Evolutionary conservation across 768 basidiomycete genomes (phyloP).

Genomic region (Suillus variegatus): DNA sequence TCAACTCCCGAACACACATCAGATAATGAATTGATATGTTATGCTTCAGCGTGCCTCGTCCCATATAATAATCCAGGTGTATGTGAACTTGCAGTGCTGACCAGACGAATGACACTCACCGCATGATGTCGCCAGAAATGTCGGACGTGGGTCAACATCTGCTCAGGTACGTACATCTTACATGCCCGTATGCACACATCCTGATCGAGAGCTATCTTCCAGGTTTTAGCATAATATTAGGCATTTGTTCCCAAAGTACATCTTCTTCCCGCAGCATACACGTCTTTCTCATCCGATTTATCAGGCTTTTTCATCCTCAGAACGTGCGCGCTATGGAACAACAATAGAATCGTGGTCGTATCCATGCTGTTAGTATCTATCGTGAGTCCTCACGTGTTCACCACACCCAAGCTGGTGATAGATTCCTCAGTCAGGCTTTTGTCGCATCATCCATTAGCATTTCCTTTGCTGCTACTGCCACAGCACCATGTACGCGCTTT

Average conservation of each 20-base stretch:
- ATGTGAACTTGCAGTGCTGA: not conserved
- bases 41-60: not conserved
- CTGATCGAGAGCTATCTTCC: no score
- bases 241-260: not conserved
- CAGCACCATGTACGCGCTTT: not conserved
- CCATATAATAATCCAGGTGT: not conserved
- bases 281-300: not conserved
- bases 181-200: no score
- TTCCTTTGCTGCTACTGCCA: not conserved
- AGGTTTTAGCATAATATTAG: not conserved
- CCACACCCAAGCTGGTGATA: not conserved
- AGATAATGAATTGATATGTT: not conserved
- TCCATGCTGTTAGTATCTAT: not conserved
- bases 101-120: not conserved
- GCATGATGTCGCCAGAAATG: not conserved
- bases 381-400: not conserved
- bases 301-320: not conserved
- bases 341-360: not conserved
- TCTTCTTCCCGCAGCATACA: not conserved
- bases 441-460: not conserved
- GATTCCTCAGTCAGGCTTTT: not conserved
- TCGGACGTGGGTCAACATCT: not conserved
- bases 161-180: not conserved
- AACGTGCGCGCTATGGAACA: not conserved
- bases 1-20: not conserved